phyloP scores from a whole-genome alignment of 2,329 filamentous ascomycete genomes.

The Diaporthe longicolla region DNA sequence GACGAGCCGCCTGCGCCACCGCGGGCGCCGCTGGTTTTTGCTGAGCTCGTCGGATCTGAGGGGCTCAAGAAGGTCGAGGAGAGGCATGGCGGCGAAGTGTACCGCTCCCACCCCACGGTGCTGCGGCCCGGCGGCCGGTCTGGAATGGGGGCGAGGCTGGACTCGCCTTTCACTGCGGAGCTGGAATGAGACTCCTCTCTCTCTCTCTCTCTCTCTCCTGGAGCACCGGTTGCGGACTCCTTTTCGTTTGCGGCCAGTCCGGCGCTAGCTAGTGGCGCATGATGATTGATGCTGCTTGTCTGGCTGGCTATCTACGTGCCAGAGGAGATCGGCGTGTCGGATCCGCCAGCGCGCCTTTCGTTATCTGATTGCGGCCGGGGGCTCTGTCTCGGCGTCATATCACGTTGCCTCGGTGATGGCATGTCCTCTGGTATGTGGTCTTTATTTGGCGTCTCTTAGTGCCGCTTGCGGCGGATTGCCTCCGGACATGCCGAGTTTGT shows the following conservation, averaged over 20 bases:
- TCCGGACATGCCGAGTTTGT: too few species aligned
- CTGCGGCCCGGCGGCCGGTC: constrained; percentile 37
- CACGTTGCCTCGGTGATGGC: constrained; percentile 7
- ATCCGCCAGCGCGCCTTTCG: background rate
- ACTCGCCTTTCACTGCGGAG: constrained; percentile 38
- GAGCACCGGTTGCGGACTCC: background rate
- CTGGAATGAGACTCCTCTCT: constrained; percentile 40
- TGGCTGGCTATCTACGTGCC: constrained; percentile 5
- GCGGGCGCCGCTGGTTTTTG: constrained; percentile 42
- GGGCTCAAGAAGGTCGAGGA: background rate
- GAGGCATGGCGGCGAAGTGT: background rate
- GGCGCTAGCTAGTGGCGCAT: background rate
- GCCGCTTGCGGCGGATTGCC: background rate
- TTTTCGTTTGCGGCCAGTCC: background rate
- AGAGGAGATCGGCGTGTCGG: background rate
- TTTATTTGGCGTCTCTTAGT: background rate
- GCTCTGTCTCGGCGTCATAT: constrained; percentile 1
- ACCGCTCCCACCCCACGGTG: constrained; percentile 16
- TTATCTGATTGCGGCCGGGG: background rate
- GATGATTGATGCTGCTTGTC: too few species aligned
- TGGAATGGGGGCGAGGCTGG: constrained; percentile 23
- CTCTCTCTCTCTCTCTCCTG: background rate
- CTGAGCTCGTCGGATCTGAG: constrained; percentile 35
- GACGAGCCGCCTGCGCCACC: constrained; percentile 35
- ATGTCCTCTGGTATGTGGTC: background rate